Base-by-base conservation (phyloP, 148 eudicot species). In the Heliosperma pusillum region DNA sequence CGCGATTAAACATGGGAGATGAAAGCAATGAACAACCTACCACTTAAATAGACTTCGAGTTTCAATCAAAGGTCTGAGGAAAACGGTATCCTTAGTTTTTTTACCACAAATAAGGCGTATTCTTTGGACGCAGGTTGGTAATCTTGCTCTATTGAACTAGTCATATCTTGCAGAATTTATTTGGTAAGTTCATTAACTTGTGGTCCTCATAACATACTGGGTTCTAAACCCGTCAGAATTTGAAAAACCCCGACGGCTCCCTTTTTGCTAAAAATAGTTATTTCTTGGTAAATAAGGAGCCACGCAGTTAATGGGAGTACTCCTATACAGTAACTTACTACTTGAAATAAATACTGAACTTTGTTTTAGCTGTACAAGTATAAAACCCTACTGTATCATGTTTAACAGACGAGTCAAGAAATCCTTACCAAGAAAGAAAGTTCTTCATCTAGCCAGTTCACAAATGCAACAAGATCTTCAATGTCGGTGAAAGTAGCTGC, bases 381-480 rank as follows among this genome's bases (percentile, higher is more conserved):
- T 40, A 4, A 13, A 55, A 21, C 4, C 50, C 29, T 2, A 45
- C 29, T 30, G 10, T 47, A 57, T 3, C 17, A 13, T 55, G 52
- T 0, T 26, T 10, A 7, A 33, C 3, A 27, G 26, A 69, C 20
- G 40, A 74, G 36, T 29, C 27, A 62, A 25, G 24, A 26, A 70
- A 7, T 61, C 55, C 64, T 70, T 92, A 95, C 99, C 91, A 95
- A 83, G 86, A 95, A 95, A 75, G 99, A 95, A 56, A 95, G 96
- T 67, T 95, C 99, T 79, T 92, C 99, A 84, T 95, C 99, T 68
- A 95, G 97, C 99, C 99, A 95, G 82, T 89, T 92, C 76, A 95
- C 99, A 80, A 95, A 92, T 66, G 86, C 80, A 72, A 92, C 84
- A 80, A 90, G 81, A 77, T 95, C 97, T 68, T 92, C 88, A 66